Evolutionary conservation across 2,329 filamentous ascomycete species (phyloP), one percentile per base, ranked within the genome.

Genomic region (Talaromyces sp.): DNA sequence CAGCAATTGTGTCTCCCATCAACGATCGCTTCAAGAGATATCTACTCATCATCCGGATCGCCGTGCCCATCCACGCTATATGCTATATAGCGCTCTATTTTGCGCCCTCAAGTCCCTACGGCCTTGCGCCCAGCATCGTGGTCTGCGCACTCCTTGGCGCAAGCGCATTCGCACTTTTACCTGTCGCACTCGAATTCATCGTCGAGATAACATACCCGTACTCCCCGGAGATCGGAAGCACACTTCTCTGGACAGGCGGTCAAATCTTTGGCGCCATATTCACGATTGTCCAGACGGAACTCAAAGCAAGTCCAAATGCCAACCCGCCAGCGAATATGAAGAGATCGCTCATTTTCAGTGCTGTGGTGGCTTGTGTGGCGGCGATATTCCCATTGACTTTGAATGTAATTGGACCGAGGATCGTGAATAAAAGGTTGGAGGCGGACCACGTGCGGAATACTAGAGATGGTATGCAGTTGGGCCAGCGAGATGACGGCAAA

Each of bases 121-220:
- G 72, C 28, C 77, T 78, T 50, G 69, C 71, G 9, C 73, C 90
- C 0, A 88, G 91, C 0, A 96, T 92, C 71, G 82, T 89, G 60
- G 83, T 96, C 16, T 85, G 91, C 67, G 86, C 88, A 2, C 66
- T 96, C 16, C 81, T 96, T 2, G 95, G 95, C 50, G 92, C 92
- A 1, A 80, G 91, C 0, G 87, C 84, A 9, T 98, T 98, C 77
- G 84, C 84, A 21, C 79, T 98, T 2, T 83, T 98, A 0, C 95
- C 95, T 2, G 84, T 96, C 40, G 90, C 87, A 5, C 83, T 98
- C 57, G 95, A 99, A 76, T 92, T 90, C 69, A 80, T 97, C 16
- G 90, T 91, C 58, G 92, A 98, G 74, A 84, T 96, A 64, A 92
- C 90, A 5, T 91, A 95, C 71, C 95, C 95, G 0, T 86, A 96